Percentiles rank a stretch among this genome's conserved stretches.
These are phyloP conservation scores for Penicillium sp. DNA, from an alignment of 2,329 filamentous ascomycete genomes.

Conservation along the genomic window DNA sequence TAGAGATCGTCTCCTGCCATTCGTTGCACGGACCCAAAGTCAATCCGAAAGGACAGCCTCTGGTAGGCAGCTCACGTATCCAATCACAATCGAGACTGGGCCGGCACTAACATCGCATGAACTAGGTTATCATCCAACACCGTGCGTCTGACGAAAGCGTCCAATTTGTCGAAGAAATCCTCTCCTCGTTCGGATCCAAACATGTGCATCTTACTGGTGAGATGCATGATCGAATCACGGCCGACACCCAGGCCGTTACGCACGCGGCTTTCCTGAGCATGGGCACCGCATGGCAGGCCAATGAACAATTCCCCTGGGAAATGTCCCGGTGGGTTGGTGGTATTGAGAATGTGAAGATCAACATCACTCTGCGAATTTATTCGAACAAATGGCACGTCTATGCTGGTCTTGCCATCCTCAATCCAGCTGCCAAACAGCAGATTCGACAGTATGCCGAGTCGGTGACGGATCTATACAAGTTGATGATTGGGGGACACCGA, in stretches of 20 bases:
- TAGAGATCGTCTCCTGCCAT: conserved; percentile 93
- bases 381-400: conserved; percentile 99
- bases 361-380: conserved; percentile 95
- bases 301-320: conserved; percentile 96
- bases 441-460: conserved; percentile 91
- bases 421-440: conserved; percentile 86
- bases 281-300: conserved; percentile 96
- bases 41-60: conserved; percentile 82
- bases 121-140: conserved; percentile 80
- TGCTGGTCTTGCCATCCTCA: conserved; percentile 92
- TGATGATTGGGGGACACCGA: conserved; percentile 86
- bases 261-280: conserved; percentile 96
- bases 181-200: conserved; percentile 81
- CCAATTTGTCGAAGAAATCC: conserved; percentile 73
- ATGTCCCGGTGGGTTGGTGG: conserved; percentile 92
- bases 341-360: conserved; percentile 99
- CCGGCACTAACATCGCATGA: conserved; percentile 12
- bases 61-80: conserved; percentile 56
- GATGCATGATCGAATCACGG: conserved; percentile 94
- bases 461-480: conserved; percentile 91
- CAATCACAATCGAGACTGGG: conserved; percentile 12
- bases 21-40: conserved; percentile 92
- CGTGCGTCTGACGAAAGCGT: conserved; percentile 77
- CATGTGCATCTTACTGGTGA: conserved; percentile 83
- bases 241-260: conserved; percentile 96